A percentile compares a stretch with the other conserved stretches of the same genome.
Conservation (phyloP, 805 yeast species). For the Starmerella ratchasimensis region DNA sequence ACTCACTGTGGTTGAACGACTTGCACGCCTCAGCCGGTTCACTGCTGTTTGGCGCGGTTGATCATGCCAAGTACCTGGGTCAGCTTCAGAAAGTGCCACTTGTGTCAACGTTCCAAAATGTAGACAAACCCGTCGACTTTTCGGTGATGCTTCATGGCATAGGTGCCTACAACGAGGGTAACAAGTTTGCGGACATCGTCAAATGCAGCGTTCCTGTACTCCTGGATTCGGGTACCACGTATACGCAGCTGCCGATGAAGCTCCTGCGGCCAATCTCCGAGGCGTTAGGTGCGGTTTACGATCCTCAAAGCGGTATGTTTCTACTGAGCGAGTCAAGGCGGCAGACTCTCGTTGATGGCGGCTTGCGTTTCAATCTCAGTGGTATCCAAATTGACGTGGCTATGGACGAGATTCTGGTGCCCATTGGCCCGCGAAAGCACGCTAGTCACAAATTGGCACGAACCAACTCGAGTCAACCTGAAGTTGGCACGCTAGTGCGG, state of each 20-base stretch:
- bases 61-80: constrained; percentile 30
- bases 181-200: background rate
- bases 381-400: constrained; percentile 14
- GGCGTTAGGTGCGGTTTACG: constrained; percentile 10
- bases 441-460: too few species aligned
- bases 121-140: constrained; percentile 15
- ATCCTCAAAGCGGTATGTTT: constrained; percentile 5
- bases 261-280: constrained; percentile 10
- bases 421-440: constrained; percentile 2
- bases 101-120: constrained; percentile 22
- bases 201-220: constrained; percentile 13
- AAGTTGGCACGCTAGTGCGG: too few species aligned
- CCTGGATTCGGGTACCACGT: constrained; percentile 44
- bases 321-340: constrained; percentile 1
- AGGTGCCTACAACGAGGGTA: constrained; percentile 1
- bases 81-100: constrained; percentile 27
- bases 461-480: too few species aligned
- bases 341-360: constrained; percentile 2
- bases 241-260: constrained; percentile 32
- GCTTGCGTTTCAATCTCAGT: constrained; percentile 15
- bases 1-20: constrained; percentile 33
- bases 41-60: constrained; percentile 33
- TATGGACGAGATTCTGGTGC: constrained; percentile 14
- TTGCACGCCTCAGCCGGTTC: constrained; percentile 25
- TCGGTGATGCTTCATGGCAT: constrained; percentile 19